A percentile compares a stretch with the other conserved stretches of the same genome.
These are phyloP conservation scores for Ganoderma resinaceum DNA, from an alignment of 1,284 basidiomycete genomes.

Conservation along the genomic window DNA sequence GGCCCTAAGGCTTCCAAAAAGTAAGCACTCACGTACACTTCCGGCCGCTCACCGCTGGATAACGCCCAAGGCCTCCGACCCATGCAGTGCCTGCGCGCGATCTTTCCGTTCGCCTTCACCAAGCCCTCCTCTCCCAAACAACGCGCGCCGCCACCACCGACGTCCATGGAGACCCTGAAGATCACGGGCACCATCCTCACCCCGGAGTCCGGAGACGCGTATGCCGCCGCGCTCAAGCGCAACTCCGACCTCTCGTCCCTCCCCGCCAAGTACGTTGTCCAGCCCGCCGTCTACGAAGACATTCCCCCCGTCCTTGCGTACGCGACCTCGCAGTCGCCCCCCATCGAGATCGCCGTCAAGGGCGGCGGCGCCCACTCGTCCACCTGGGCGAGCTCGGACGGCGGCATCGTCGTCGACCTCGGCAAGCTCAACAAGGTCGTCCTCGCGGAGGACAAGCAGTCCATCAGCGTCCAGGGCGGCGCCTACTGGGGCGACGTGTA, in stretches of 20 bases:
- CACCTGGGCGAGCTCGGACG: constrained; percentile 40
- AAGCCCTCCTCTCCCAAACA: not conserved
- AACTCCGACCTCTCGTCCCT: constrained; percentile 35
- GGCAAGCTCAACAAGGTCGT: constrained; percentile 40
- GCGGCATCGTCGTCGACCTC: constrained; percentile 50
- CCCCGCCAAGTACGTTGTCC: constrained; percentile 32
- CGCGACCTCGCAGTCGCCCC: constrained; percentile 29
- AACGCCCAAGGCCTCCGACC: not conserved
- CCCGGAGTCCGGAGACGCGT: constrained; percentile 24
- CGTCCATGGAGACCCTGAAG: constrained; percentile 17
- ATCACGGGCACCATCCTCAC: constrained; percentile 24
- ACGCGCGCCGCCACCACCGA: not conserved
- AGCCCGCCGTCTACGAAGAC: constrained; percentile 31
- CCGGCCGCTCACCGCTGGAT: not conserved
- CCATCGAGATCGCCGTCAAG: constrained; percentile 37
- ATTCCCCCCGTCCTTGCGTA: constrained; percentile 31
- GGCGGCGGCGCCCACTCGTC: constrained; percentile 36
- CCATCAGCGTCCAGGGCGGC: constrained; percentile 45
- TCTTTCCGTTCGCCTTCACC: not conserved
- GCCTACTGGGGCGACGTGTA: constrained; percentile 47
- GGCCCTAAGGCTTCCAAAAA: not conserved
- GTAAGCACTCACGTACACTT: not conserved
- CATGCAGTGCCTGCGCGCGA: constrained; percentile 1
- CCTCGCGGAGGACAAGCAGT: constrained; percentile 38
- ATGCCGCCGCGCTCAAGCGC: constrained; percentile 28